Conservation (phyloP, 257 asterid species). For the Fraxinus anomala region DNA sequence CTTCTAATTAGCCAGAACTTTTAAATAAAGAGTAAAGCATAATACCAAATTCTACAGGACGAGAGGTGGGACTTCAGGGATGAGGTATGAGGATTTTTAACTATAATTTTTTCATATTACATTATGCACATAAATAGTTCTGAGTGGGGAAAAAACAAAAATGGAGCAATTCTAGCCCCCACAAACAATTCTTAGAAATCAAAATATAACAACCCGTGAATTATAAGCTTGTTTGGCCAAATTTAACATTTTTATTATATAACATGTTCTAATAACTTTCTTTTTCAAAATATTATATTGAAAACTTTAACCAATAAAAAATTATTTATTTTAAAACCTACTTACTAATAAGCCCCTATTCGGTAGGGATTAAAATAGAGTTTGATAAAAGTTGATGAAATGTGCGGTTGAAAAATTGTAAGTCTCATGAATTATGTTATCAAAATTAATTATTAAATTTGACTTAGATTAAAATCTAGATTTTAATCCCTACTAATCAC, state of each 20-base stretch:
- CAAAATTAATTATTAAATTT: no score
- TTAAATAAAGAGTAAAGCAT: not conserved
- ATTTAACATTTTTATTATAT: not conserved
- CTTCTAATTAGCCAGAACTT: not conserved
- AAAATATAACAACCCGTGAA: not conserved
- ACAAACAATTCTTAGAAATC: not conserved
- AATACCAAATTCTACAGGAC: not conserved
- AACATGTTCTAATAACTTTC: not conserved
- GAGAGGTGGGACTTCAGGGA: not conserved
- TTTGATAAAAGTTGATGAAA: no score
- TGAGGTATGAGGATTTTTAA: not conserved
- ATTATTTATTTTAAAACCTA: not conserved
- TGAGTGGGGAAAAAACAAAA: not conserved
- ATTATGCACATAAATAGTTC: not conserved
- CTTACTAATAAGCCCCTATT: not conserved
- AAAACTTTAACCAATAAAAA: not conserved
- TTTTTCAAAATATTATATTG: not conserved
- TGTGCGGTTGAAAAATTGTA: no score
- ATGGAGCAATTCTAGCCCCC: no score
- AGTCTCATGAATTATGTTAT: no score
- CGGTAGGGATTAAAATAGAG: no score
- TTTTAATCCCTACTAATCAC: no score
- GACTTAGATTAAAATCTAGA: no score
- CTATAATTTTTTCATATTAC: not conserved
- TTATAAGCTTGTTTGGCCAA: not conserved